Base-by-base conservation (phyloP, 2,329 filamentous ascomycete genomes). In the Penicillium digitatum region DNA sequence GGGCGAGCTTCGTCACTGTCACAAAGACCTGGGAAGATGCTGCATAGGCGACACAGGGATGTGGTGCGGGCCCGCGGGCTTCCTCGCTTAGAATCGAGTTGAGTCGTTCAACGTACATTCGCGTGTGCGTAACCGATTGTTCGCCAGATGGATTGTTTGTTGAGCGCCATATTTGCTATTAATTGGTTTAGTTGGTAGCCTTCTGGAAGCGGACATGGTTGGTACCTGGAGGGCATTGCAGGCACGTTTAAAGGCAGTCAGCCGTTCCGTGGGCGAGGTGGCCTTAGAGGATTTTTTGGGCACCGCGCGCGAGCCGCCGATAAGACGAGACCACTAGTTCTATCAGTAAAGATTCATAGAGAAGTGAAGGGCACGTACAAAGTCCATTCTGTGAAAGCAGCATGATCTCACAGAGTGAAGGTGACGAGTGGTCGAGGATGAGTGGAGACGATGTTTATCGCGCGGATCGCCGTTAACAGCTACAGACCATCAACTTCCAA, bases 1-100 rank as follows among this genome's bases (percentile, higher is more conserved):
- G 85, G 3, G 92, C 91, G 63, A 97, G 91, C 75, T 95, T 91
- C 60, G 89, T 89, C 60, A 97, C 87, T 12, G 89, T 88, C 5
- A 90, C 86, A 72, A 95, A 99, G 48, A 96, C 88, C 71, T 95
- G 90, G 64, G 92, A 90, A 51, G 86, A 84, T 34, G 90, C 86
- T 56, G 90, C 89, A 74, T 93, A 96, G 65, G 87, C 82, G 35
- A 97, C 89, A 76, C 94, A 99, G 4, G 92, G 88, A 73, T 97
- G 93, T 7, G 93, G 93, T 26, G 91, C 82, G 5, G 92, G 90
- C 40, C 90, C 86, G 62, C 91, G 88, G 57, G 89, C 89, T 76
- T 97, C 93, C 76, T 96, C 91, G 75, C 85, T 87, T 61, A 97
- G 86, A 66, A 95, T 87, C 62, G 78, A 76, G 56, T 81, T 82